Evolutionary conservation across 192 early-diverging fungal species (phyloP).

Genomic region (Geosiphon pyriformis): DNA sequence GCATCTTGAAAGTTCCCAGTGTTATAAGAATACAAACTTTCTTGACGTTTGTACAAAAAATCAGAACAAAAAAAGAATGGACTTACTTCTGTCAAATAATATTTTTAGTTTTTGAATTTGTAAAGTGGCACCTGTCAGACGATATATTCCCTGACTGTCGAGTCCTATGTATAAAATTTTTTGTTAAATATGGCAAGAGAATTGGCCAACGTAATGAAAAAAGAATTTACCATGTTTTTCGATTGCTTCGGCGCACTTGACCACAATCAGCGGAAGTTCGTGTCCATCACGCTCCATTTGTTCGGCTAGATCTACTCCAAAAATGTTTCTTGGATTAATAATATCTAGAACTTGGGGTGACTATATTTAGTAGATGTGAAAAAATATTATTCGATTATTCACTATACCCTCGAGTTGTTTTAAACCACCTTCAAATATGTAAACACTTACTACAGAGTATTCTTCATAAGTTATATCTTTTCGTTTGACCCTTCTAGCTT

Average conservation of each 20-base stretch:
- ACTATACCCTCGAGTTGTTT: too few relatives aligned
- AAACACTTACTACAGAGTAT: conserved; percentile 35
- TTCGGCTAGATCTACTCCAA: conserved; percentile 71
- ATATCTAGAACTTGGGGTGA: conserved; percentile 51
- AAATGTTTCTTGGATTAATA: conserved; percentile 68
- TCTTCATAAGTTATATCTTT: conserved; percentile 40
- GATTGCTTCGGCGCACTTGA: conserved; percentile 75
- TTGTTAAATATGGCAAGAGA: not conserved
- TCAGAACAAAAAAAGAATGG: too few relatives aligned
- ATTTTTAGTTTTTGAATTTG: conserved; percentile 67
- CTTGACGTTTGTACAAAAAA: too few relatives aligned
- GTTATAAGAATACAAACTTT: not conserved
- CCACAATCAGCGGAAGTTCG: conserved; percentile 72
- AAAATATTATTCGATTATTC: not conserved
- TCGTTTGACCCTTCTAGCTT: conserved; percentile 25
- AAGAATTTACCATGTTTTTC: conserved; percentile 57
- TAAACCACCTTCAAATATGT: too few relatives aligned
- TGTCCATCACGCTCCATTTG: conserved; percentile 66
- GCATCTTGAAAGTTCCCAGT: conserved; percentile 39
- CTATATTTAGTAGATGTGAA: conserved; percentile 25
- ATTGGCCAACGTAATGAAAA: not conserved
- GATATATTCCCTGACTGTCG: conserved; percentile 82
- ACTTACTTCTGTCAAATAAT: conserved; percentile 68
- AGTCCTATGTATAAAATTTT: conserved; percentile 46
- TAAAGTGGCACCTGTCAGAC: conserved; percentile 75